phyloP scores from a whole-genome alignment of 352 stramenopile species.

The Phytophthora cryptogea region DNA sequence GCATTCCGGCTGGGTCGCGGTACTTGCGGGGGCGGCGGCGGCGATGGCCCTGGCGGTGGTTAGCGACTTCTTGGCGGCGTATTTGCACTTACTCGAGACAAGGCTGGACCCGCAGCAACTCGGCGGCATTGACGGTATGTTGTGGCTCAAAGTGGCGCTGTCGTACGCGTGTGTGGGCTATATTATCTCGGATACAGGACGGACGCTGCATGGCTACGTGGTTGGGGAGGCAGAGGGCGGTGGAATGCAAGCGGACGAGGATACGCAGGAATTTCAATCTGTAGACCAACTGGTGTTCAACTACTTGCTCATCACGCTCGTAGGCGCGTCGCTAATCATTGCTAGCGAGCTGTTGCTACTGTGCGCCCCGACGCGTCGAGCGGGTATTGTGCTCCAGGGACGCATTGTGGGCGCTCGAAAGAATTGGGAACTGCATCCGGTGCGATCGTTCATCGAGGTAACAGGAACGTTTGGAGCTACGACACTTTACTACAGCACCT shows the following conservation, averaged over 20 bases:
- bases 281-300: slow-evolving; percentile 71
- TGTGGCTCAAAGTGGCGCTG: slow-evolving; percentile 72
- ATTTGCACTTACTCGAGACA: slow-evolving; percentile 56
- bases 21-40: slow-evolving; percentile 42
- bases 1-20: slow-evolving; percentile 51
- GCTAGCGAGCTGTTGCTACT: slow-evolving; percentile 77
- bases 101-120: slow-evolving; percentile 41
- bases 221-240: slow-evolving; percentile 24
- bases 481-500: slow-evolving; percentile 58
- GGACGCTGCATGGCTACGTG: slow-evolving; percentile 54
- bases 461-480: slow-evolving; percentile 60
- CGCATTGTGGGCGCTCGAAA: slow-evolving; percentile 68
- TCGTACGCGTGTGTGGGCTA: slow-evolving; percentile 73
- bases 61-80: slow-evolving; percentile 65
- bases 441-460: slow-evolving; percentile 67
- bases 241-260: background rate
- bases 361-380: slow-evolving; percentile 61
- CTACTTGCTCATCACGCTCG: slow-evolving; percentile 74
- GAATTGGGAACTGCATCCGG: slow-evolving; percentile 67
- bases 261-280: slow-evolving; percentile 32
- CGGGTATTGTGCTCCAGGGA: slow-evolving; percentile 67
- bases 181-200: slow-evolving; percentile 57
- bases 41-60: slow-evolving; percentile 49
- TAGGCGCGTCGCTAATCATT: slow-evolving; percentile 76
- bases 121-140: slow-evolving; percentile 40